Evolutionary conservation across 2,329 filamentous ascomycete species (phyloP).

Genomic region (Ophiostoma triangulosporum): DNA sequence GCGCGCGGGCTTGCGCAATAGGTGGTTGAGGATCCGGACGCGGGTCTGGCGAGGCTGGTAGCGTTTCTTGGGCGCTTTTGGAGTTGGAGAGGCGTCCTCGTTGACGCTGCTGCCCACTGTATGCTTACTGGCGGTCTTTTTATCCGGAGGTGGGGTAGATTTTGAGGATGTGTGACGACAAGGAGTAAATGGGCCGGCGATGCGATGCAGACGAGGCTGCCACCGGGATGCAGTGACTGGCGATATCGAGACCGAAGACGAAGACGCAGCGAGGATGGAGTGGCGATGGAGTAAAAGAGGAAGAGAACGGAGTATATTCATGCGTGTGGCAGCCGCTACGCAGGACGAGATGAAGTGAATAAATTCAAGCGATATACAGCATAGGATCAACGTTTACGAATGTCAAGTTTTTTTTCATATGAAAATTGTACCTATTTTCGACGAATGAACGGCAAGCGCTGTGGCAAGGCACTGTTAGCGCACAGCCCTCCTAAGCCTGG

Average conservation of each 20-base stretch:
- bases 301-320: neutral
- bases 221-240: neutral
- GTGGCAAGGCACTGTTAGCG: neutral
- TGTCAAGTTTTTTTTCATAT: neutral
- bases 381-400: neutral
- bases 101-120: neutral
- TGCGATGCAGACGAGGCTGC: neutral
- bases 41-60: neutral
- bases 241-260: neutral
- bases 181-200: neutral
- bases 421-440: neutral
- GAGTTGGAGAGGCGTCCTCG: neutral
- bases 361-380: neutral
- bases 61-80: neutral
- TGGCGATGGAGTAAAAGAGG: neutral
- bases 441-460: neutral
- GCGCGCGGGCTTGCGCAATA: neutral
- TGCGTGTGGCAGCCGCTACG: neutral
- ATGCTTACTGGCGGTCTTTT: neutral
- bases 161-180: neutral
- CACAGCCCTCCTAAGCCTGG: neutral
- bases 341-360: neutral
- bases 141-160: neutral
- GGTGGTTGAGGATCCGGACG: conserved; percentile 1
- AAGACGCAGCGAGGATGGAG: neutral